Evolutionary conservation across 2,329 filamentous ascomycete species (phyloP).

Genomic region (Cytospora piceicola): DNA sequence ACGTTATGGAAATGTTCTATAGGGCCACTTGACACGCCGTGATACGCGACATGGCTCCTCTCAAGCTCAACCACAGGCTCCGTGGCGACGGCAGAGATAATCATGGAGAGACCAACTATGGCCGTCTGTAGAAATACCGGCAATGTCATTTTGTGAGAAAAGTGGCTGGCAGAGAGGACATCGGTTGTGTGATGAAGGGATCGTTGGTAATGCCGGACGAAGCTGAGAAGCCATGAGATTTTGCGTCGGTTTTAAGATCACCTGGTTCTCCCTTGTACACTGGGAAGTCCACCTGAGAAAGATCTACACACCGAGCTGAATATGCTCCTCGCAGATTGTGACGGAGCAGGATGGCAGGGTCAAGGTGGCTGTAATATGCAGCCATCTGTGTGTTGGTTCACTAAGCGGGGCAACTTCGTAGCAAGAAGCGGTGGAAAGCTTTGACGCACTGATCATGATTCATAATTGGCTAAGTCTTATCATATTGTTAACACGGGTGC

Average conservation of each 20-base stretch:
- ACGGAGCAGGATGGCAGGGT: not conserved
- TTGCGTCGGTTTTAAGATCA: too few relatives aligned
- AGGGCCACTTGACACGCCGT: constrained; percentile 20
- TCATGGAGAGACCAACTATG: not conserved
- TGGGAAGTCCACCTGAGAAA: too few relatives aligned
- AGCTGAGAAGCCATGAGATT: too few relatives aligned
- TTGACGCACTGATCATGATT: too few relatives aligned
- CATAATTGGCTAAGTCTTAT: too few relatives aligned
- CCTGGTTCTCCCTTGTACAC: too few relatives aligned
- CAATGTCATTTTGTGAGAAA: not conserved
- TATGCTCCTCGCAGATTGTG: not conserved
- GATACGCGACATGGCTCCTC: constrained; percentile 25
- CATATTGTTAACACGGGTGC: too few relatives aligned
- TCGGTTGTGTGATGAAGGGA: too few relatives aligned
- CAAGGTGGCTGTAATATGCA: not conserved
- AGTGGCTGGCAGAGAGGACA: not conserved
- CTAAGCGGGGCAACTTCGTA: not conserved
- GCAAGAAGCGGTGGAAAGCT: not conserved
- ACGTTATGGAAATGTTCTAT: constrained; percentile 38
- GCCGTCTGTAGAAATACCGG: not conserved
- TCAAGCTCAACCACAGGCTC: constrained; percentile 18
- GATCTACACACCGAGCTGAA: too few relatives aligned
- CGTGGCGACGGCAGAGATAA: not conserved
- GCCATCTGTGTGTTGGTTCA: not conserved
- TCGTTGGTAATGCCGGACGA: too few relatives aligned